Evolutionary conservation across 2,329 filamentous ascomycete species (phyloP).

Genomic region (Monosporascus sp.): DNA sequence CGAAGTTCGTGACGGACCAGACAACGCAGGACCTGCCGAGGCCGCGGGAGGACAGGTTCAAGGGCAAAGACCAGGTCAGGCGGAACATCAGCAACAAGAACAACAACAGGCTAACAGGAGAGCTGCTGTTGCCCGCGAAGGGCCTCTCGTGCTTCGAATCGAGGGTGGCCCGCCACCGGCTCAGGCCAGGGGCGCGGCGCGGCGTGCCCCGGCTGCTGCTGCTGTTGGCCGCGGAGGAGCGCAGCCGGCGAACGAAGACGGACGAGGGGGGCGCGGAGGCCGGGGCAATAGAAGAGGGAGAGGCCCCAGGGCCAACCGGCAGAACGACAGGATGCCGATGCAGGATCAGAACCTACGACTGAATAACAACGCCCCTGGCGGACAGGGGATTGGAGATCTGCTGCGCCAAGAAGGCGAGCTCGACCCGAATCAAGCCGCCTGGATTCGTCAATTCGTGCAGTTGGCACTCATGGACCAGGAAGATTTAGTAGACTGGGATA

Average conservation of each 20-base stretch:
- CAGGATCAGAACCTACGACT: conserved; percentile 19
- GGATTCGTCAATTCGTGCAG: conserved; percentile 50
- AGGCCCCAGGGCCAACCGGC: conserved; percentile 17
- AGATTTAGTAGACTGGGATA: conserved; percentile 39
- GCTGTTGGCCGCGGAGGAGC: conserved; percentile 11
- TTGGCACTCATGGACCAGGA: conserved; percentile 50
- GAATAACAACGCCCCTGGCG: conserved; percentile 15
- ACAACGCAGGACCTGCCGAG: conserved; percentile 6
- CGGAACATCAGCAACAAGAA: conserved; percentile 17
- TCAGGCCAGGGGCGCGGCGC: conserved; percentile 15
- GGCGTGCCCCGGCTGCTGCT: conserved; percentile 18
- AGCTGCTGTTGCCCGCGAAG: conserved; percentile 48
- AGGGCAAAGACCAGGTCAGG: conserved; percentile 8
- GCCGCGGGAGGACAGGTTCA: conserved; percentile 8
- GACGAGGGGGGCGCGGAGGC: conserved; percentile 22
- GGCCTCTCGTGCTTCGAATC: conserved; percentile 51
- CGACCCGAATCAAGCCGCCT: conserved; percentile 43
- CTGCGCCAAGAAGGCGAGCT: conserved; percentile 28
- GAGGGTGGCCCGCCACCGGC: conserved; percentile 31
- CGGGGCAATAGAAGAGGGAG: conserved; percentile 26
- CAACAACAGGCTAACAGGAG: conserved; percentile 24
- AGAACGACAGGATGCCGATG: conserved; percentile 22
- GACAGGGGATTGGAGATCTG: conserved; percentile 14
- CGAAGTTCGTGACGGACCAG: conserved; percentile 24
- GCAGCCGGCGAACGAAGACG: conserved; percentile 22